Percentiles rank a stretch among this genome's conserved stretches.
Evolutionary conservation across 179 eudicot species (phyloP).

Genomic region (Drosera spatulata): DNA sequence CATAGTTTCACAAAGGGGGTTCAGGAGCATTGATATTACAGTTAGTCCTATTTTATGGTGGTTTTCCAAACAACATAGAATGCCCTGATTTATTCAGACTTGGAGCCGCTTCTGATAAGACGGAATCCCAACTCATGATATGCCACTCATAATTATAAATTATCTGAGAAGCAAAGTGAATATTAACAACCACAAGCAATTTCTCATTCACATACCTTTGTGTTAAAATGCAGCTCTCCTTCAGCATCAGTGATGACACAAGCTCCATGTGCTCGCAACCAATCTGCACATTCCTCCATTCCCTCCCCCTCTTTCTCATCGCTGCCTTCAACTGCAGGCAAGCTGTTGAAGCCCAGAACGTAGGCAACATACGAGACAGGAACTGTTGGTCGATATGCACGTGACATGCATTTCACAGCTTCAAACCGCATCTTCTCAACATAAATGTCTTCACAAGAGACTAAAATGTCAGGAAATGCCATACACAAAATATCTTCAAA

Average conservation of each 20-base stretch:
- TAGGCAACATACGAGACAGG: conserved; percentile 68
- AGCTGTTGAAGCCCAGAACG: conserved; percentile 59
- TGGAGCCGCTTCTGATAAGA: too few relatives aligned
- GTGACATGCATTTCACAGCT: conserved; percentile 80
- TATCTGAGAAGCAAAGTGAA: background rate
- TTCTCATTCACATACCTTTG: conserved; percentile 50
- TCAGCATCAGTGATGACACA: conserved; percentile 48
- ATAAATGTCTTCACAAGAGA: conserved; percentile 52
- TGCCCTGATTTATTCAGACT: too few relatives aligned
- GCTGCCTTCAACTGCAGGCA: conserved; percentile 29
- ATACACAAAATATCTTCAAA: too few relatives aligned
- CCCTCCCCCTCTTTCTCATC: conserved; percentile 57
- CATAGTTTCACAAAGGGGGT: too few relatives aligned
- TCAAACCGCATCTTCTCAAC: conserved; percentile 85
- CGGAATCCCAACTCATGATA: too few relatives aligned
- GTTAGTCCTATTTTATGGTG: too few relatives aligned
- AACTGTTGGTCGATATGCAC: conserved; percentile 85
- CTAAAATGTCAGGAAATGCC: conserved; percentile 5
- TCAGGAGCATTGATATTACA: too few relatives aligned
- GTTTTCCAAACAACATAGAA: too few relatives aligned
- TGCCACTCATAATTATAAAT: background rate
- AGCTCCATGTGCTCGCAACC: conserved; percentile 96
- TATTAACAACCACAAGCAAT: background rate
- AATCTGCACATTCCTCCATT: conserved; percentile 75
- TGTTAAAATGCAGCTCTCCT: conserved; percentile 69